Evolutionary conservation across 345 rosid genomes (phyloP), one percentile per base, ranked within the genome.

Genomic region (Syzygium grande): DNA sequence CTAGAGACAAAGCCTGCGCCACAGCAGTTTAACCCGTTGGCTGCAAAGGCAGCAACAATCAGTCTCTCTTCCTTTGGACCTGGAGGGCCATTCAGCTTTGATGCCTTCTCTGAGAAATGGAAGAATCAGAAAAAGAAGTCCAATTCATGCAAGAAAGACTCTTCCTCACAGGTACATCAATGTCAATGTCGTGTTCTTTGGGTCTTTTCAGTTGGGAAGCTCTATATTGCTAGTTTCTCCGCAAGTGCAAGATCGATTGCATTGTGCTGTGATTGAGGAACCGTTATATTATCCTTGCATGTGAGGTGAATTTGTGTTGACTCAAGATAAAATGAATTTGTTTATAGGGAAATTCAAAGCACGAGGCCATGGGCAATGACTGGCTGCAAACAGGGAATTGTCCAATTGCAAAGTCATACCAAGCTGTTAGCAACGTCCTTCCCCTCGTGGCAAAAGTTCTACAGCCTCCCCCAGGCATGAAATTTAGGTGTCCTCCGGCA

Each of bases 1-100:
- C 85, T 86, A 46, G 94, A 92, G 84, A 87, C 87, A 19, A 86
- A 84, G 85, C 86, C 88, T 53, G 52, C 93, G 55, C 86, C 90
- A 83, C 95, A 96, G 52, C 90, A 87, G 85, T 97, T 95, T 88
- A 91, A 97, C 92, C 99, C 99, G 14, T 94, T 97, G 89, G 98
- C 99, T 89, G 99, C 99, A 85, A 95, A 91, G 93, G 99, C 98
- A 23, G 99, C 98, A 85, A 95, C 98, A 17, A 95, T 97, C 88
- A 96, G 99, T 92, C 96, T 97, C 89, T 96, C 99, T 51, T 95
- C 99, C 65, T 94, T 96, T 92, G 99, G 98, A 91, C 89, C 87
- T 46, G 97, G 98, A 87, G 98, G 99, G 13, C 94, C 95, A 87
- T 97, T 97, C 86, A 87, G 99, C 85, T 97, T 97, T 89, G 98